Evolutionary conservation across 345 rosid species (phyloP), one percentile per base, ranked within the genome.

Genomic region (Gynandropsis gynandra): DNA sequence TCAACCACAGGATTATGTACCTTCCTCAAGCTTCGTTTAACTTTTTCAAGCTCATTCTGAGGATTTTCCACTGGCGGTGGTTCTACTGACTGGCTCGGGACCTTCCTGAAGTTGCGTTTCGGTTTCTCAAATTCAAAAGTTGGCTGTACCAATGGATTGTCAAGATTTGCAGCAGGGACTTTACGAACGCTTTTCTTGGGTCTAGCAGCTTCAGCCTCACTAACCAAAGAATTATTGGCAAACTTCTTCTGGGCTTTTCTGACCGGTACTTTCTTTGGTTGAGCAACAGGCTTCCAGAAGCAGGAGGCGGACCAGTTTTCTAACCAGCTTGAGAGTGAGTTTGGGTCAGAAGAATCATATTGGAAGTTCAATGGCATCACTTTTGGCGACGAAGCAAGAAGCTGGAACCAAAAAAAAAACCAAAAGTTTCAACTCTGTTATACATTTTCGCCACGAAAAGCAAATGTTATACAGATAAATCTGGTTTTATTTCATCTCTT

Each of bases 21-120:
- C 68, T 78, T 89, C 74, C 97, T 81, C 81, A 89, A 70, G 72
- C 70, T 80, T 17, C 90, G 86, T 64, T 89, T 89, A 44, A 86
- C 90, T 69, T 89, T 89, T 72, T 89, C 94, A 65, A 89, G 85
- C 70, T 83, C 96, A 72, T 39, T 72, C 59, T 81, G 90, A 50
- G 88, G 87, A 72, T 79, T 79, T 68, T 80, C 97, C 10, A 66
- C 82, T 56, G 61, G 68, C 2, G 72, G 56, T n/a, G 77, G 61
- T 50, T 83, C 90, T n/a, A 63, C 63, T 29, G 80, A 67, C 70
- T 74, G 79, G 64, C 62, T 75, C 16, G 87, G 54, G 52, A 77
- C 58, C 71, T 81, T 89, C 66, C 80, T 66, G 40, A 75, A 41
- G 58, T 49, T 89, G 33, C 83, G 85, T 61, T 78, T 89, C 38